phyloP scores from a whole-genome alignment of 169 alveolate genomes.

The Condylostoma magnum region DNA sequence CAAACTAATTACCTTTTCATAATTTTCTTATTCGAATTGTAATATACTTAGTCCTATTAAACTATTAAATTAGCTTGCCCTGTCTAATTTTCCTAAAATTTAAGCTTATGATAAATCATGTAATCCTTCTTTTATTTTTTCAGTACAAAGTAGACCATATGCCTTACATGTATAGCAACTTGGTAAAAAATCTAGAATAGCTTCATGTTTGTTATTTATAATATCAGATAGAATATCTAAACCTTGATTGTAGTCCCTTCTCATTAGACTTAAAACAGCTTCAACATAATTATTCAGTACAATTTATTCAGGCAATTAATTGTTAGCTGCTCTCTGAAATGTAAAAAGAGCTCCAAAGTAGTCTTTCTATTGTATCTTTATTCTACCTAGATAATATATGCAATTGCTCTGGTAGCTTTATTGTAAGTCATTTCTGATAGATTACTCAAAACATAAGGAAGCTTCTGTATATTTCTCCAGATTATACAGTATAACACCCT shows the following conservation, averaged over 20 bases:
- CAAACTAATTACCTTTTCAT: background rate
- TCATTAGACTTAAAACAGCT: constrained; percentile 10
- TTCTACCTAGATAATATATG: background rate
- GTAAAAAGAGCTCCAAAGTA: constrained; percentile 13
- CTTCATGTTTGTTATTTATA: background rate
- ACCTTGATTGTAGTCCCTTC: constrained; percentile 3
- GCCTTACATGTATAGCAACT: constrained; percentile 9
- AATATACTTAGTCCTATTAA: background rate
- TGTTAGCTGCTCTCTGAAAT: background rate
- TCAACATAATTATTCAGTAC: background rate
- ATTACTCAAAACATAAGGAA: constrained; percentile 5
- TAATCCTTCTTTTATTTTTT: background rate
- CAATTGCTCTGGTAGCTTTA: background rate
- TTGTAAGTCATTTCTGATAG: background rate
- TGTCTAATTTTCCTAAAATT: background rate
- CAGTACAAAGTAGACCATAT: background rate
- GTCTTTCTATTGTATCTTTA: constrained; percentile 2
- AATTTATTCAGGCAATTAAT: background rate
- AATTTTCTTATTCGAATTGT: background rate
- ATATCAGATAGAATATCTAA: background rate
- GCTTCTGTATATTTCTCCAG: background rate
- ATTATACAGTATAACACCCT: background rate
- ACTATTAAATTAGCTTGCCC: background rate
- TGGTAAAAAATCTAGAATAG: background rate
- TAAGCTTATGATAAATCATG: background rate